Conservation (phyloP, 2,329 filamentous ascomycete genomes). For the Clarireedia hainanense region DNA sequence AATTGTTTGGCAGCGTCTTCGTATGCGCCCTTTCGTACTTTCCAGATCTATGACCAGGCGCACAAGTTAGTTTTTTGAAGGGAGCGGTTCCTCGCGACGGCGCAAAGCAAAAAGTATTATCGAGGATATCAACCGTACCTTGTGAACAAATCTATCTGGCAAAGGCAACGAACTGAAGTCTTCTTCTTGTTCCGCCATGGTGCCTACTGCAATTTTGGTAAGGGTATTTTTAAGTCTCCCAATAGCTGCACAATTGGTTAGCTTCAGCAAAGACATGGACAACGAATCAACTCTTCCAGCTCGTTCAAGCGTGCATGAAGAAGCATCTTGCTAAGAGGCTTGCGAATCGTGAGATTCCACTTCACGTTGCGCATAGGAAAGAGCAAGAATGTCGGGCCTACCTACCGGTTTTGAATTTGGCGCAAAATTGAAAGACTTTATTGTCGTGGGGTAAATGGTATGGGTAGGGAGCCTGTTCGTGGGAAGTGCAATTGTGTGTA, state of each 20-base stretch:
- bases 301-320: slow-evolving; percentile 11
- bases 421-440: slow-evolving; percentile 5
- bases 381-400: not conserved
- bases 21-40: slow-evolving; percentile 90
- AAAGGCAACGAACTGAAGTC: slow-evolving; percentile 75
- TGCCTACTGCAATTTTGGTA: slow-evolving; percentile 9
- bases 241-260: slow-evolving; percentile 20
- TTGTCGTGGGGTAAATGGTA: slow-evolving; percentile 3
- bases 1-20: slow-evolving; percentile 88
- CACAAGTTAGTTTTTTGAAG: slow-evolving; percentile 19
- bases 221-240: slow-evolving; percentile 15
- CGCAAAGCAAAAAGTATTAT: not conserved
- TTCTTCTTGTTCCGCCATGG: slow-evolving; percentile 76
- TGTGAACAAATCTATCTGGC: slow-evolving; percentile 75
- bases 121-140: slow-evolving; percentile 39
- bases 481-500: not conserved
- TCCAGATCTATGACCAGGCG: slow-evolving; percentile 62
- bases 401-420: slow-evolving; percentile 4
- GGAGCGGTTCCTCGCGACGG: not conserved
- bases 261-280: slow-evolving; percentile 18
- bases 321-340: slow-evolving; percentile 16
- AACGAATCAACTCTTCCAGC: slow-evolving; percentile 13
- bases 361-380: not conserved
- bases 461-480: not conserved
- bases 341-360: not conserved